A percentile compares a stretch with the other conserved stretches of the same genome.
Evolutionary conservation across 768 basidiomycete genomes (phyloP).

Genomic region (Pleurotus ostreatus): DNA sequence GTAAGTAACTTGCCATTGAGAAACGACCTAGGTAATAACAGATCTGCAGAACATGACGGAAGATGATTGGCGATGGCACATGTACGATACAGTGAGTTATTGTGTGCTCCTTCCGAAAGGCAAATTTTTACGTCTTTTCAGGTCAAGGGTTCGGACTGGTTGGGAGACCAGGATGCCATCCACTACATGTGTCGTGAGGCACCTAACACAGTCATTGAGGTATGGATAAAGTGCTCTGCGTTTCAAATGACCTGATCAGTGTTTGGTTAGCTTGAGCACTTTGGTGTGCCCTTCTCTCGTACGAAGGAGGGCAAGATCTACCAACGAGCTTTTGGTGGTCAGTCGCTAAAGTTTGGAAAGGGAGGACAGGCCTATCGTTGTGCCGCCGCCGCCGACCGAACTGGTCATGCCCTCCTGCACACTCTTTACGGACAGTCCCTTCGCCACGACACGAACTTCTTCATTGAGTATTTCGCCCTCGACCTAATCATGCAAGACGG

Average conservation of each 20-base stretch:
- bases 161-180: constrained; percentile 99
- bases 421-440: constrained; percentile 99
- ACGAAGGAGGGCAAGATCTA: constrained; percentile 99
- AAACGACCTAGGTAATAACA: constrained; percentile 6
- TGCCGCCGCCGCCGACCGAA: constrained; percentile 97
- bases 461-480: constrained; percentile 99
- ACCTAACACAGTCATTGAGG: constrained; percentile 90
- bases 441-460: constrained; percentile 99
- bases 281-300: constrained; percentile 96
- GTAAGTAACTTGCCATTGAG: constrained; percentile 39
- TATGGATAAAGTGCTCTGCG: constrained; percentile 21
- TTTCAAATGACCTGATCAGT: neutral
- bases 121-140: constrained; percentile 23
- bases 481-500: constrained; percentile 99
- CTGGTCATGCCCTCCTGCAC: constrained; percentile 97
- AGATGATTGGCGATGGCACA: constrained; percentile 99
- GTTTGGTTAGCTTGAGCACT: constrained; percentile 83
- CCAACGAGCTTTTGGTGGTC: constrained; percentile 98
- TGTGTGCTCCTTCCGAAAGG: neutral
- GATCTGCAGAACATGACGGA: constrained; percentile 89
- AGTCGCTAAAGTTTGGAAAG: constrained; percentile 94
- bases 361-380: constrained; percentile 99
- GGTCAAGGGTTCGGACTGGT: constrained; percentile 99
- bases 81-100: constrained; percentile 84
- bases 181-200: constrained; percentile 99